These are phyloP conservation scores for Pichia sp. DNA, from an alignment of 1,139 yeast species.

Conservation along the genomic window DNA sequence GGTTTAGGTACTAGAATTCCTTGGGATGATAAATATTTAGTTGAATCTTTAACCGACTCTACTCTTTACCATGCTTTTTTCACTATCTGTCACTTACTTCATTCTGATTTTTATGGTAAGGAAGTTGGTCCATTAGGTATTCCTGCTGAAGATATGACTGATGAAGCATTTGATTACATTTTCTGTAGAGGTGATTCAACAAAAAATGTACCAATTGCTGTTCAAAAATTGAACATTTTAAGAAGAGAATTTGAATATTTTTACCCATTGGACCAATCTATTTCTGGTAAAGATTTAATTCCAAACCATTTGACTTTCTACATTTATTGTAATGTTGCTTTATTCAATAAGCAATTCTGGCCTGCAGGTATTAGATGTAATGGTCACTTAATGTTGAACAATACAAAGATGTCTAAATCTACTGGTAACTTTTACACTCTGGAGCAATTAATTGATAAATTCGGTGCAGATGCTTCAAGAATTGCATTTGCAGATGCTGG, in stretches of 20 bases:
- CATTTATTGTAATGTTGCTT: slow-evolving; percentile 86
- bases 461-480: slow-evolving; percentile 97
- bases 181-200: slow-evolving; percentile 62
- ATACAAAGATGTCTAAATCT: slow-evolving; percentile 96
- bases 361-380: slow-evolving; percentile 92
- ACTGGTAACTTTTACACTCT: slow-evolving; percentile 96
- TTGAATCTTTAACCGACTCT: slow-evolving; percentile 94
- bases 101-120: slow-evolving; percentile 79
- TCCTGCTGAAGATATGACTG: slow-evolving; percentile 80
- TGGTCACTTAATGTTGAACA: slow-evolving; percentile 92
- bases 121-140: slow-evolving; percentile 68
- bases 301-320: slow-evolving; percentile 96
- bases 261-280: slow-evolving; percentile 85
- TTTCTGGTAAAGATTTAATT: slow-evolving; percentile 95
- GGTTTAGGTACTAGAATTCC: slow-evolving; percentile 96
- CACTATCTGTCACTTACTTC: slow-evolving; percentile 83
- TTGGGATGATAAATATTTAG: slow-evolving; percentile 92
- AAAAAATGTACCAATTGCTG: slow-evolving; percentile 55
- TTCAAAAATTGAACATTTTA: slow-evolving; percentile 60
- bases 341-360: slow-evolving; percentile 89
- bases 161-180: slow-evolving; percentile 87
- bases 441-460: slow-evolving; percentile 75
- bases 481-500: slow-evolving; percentile 99
- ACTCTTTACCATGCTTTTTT: slow-evolving; percentile 95
- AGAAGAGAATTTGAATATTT: slow-evolving; percentile 94